These are phyloP conservation scores for Coemansia sp. DNA, from an alignment of 192 early-diverging fungal genomes.

Conservation along the genomic window DNA sequence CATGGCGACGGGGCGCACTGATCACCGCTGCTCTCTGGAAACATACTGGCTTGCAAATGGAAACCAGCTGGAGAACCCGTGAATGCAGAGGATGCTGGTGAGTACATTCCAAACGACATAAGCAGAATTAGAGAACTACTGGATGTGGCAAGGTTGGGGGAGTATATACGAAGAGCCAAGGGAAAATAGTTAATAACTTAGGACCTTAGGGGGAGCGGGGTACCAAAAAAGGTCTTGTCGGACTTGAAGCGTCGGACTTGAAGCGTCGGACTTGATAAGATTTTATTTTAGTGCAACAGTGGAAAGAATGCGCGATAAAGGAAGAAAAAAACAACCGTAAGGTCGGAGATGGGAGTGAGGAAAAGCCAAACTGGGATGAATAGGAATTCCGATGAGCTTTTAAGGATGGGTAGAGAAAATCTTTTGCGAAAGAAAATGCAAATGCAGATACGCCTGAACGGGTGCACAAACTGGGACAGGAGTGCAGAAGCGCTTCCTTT, in stretches of 20 bases:
- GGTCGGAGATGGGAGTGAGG: background rate
- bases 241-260: slow-evolving; percentile 4
- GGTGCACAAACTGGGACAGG: background rate
- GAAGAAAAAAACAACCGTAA: background rate
- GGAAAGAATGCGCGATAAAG: background rate
- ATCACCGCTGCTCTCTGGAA: background rate
- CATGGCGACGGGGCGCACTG: background rate
- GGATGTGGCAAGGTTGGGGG: background rate
- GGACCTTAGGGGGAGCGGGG: background rate
- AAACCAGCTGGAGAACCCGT: background rate
- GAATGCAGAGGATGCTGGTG: background rate
- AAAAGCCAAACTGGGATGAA: background rate
- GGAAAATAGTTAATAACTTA: background rate
- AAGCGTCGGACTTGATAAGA: background rate
- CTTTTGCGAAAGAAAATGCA: background rate
- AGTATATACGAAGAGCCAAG: background rate
- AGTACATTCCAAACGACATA: slow-evolving; percentile 6
- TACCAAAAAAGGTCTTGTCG: background rate
- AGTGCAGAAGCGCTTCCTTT: background rate
- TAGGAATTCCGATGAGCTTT: slow-evolving; percentile 9
- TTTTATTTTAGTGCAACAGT: background rate
- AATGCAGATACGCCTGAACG: background rate
- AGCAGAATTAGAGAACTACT: no score
- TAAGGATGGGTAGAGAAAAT: background rate
- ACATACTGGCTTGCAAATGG: background rate